Base-by-base conservation (phyloP, 1,284 basidiomycete species). In the Takashimella koratensis region DNA sequence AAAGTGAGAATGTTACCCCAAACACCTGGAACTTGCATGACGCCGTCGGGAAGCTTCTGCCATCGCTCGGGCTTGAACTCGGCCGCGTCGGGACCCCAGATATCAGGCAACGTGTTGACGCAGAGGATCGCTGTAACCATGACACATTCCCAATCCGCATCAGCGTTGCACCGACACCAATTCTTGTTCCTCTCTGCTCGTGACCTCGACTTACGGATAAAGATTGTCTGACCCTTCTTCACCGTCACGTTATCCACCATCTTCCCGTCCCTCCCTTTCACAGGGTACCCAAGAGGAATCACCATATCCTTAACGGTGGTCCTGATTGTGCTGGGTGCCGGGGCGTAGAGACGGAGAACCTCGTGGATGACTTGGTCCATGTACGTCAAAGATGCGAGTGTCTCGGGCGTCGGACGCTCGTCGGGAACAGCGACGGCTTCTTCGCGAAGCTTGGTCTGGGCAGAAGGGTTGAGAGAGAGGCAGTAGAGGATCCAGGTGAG, bases 401-500 rank as follows among this genome's bases (percentile, higher is more conserved):
- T 36, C 42, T 53, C 52, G 12, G 51, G 20, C 40, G 24, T 44
- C 10, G 55, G 44, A 13, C 51, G 47, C 19, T 49, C 46, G 16
- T 84, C 81, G 20, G 45, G 68, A 12, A 71, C 68, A 19, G 65
- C 59, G 42, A 70, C 62, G 0, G 86, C 69, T 44, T 85, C 84
- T 8, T 71, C 71, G 4, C 86, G 80, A 1, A 91, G 78, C 23
- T 74, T 74, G 19, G 68, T 59, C 68, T 90, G 89, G 5, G 79
- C 73, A 0, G 75, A 74, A 0, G 79, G 82, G 50, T 83, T 66
- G 24, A 76, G 77, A 0, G 84, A 79, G n/a, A 90, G 82, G 19
- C 82, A 81, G 69, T 85, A 86, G 2, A 90, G 76, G 51, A 81
- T 82, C 88, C 88, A 92, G 2, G 86, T 82, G 1, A 87, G 76